phyloP scores from a whole-genome alignment of 2,329 filamentous ascomycete species.

The Colletotrichum brevisporum region DNA sequence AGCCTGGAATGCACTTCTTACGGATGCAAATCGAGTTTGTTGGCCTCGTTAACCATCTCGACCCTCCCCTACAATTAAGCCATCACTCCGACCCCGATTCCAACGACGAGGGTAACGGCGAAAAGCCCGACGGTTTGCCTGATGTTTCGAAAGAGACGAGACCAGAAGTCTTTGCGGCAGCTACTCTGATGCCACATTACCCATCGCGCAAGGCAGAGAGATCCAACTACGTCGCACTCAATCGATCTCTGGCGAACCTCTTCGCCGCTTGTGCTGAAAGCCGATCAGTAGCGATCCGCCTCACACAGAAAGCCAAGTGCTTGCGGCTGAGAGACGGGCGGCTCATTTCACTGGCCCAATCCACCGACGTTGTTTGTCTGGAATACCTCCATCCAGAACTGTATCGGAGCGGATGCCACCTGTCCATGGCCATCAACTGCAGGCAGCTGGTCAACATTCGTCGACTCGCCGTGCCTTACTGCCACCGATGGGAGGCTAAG shows the following conservation, averaged over 20 bases:
- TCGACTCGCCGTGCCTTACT: conserved; percentile 59
- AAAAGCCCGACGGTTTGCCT: conserved; percentile 42
- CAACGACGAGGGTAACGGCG: conserved; percentile 24
- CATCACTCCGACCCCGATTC: background rate
- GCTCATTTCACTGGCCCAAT: conserved; percentile 48
- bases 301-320: conserved; percentile 31
- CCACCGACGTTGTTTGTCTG: conserved; percentile 50
- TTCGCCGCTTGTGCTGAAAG: conserved; percentile 37
- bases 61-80: background rate
- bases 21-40: conserved; percentile 18
- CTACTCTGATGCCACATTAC: conserved; percentile 46
- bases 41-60: background rate
- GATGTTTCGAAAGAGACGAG: conserved; percentile 44
- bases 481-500: conserved; percentile 56
- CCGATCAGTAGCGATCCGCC: conserved; percentile 11
- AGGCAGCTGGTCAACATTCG: conserved; percentile 51
- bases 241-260: conserved; percentile 39
- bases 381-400: conserved; percentile 51
- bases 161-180: conserved; percentile 38
- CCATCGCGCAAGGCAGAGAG: conserved; percentile 49
- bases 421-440: conserved; percentile 47
- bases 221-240: conserved; percentile 50
- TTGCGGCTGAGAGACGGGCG: conserved; percentile 46
- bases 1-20: conserved; percentile 54
- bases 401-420: conserved; percentile 46